Evolutionary conservation across 2,329 filamentous ascomycete species (phyloP), one percentile per base, ranked within the genome.

Genomic region (Penicillium occitanis): DNA sequence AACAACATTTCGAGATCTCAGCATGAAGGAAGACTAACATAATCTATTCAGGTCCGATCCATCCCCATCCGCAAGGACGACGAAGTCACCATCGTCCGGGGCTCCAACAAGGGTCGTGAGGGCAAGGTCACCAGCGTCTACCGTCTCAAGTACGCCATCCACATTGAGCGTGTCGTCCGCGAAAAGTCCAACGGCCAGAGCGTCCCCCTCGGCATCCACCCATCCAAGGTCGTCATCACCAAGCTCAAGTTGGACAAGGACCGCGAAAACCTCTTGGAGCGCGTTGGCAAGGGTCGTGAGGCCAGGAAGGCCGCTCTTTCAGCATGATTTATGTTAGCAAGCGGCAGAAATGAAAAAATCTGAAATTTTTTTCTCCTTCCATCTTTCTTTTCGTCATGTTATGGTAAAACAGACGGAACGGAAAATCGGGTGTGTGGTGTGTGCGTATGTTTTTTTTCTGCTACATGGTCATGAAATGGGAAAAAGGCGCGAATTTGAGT

Each of bases 91-190:
- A 91, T 99, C 78, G 90, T 94, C 80, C 93, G 95, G 75, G 95
- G 95, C 78, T 85, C 86, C 84, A 91, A 96, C 88, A 98, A 98
- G 88, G 95, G 94, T 80, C 92, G 93, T 79, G 94, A 98, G 87
- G 95, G 95, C 87, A 98, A 98, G 88, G 87, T 99, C 85, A 93
- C 90, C 77, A 92, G 91, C 78, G 94, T 98, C 82, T 99, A 97
- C 90, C 92, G 93, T 83, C 91, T 97, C 79, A 98, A 98, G 86
- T 99, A 95, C 85, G 87, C 93, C 80, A 90, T 99, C 81, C 94
- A 98, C 89, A 83, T 99, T 82, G 94, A 97, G 89, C 92, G 94
- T 78, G 90, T 99, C 81, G 90, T 90, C 83, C 92, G 93, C 81
- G 95, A 99, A 84, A 99, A 99, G 91, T 91, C 88, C 82, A 95